Evolutionary conservation across 108 stramenopile species (phyloP), one percentile per base, ranked within the genome.

Genomic region (Ochromonas danica): DNA sequence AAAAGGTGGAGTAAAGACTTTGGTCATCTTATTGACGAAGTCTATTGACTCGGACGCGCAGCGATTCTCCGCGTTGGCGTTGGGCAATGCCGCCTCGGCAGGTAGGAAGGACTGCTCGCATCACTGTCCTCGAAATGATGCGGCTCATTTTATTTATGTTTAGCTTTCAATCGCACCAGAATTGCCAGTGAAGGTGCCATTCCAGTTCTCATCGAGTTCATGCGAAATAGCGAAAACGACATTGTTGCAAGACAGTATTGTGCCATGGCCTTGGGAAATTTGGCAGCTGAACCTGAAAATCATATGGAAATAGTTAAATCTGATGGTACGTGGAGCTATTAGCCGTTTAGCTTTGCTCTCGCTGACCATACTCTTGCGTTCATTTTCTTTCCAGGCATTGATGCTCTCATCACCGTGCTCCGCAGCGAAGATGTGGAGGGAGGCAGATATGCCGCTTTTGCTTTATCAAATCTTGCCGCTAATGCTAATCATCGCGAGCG

Each of bases 231-330:
- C 42, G 62, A 70, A 27, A 71, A 74, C 0, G 90, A 90, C 70
- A 79, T 85, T 51, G 35, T 81, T 86, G 79, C 81, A 82, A n/a
- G 90, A 22, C 90, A 92, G 75, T 94, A 92, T 77, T 86, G 84
- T 33, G 92, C 93, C 25, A 89, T 94, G 90, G 91, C 90, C 25
- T 57, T 94, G 3, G 93, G 93, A 57, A 94, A 92, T 60, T 81
- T 93, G n/a, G 85, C 92, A 0, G 90, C 91, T 1, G 89, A 93
- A 27, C 86, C 88, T n/a, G 89, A 85, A 3, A 92, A 88, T 70
- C 92, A 92, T 80, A 90, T 91, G 42, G 85, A 82, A 0, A 87
- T 93, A 17, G 88, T 89, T 30, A 81, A 91, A 71, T 41, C 71
- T 31, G 90, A 85, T 25, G 45, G 45, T 51, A 14, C 6, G 6